These are phyloP conservation scores for Saitozyma podzolica DNA, from an alignment of 768 basidiomycete genomes.

Conservation along the genomic window DNA sequence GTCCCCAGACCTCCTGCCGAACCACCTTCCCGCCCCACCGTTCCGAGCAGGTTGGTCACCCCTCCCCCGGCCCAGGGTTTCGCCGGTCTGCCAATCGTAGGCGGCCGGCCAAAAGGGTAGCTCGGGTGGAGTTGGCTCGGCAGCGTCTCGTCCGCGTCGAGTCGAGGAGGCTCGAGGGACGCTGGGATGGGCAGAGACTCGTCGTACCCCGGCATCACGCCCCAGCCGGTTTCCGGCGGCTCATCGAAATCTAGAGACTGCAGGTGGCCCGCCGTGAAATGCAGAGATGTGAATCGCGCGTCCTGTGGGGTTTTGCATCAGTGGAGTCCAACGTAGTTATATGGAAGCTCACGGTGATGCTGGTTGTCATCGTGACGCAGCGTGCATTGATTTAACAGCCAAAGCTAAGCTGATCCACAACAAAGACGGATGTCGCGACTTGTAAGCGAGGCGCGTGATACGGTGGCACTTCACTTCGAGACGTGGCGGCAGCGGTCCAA, in stretches of 20 bases:
- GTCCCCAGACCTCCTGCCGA: background rate
- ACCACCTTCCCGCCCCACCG: conserved; percentile 14
- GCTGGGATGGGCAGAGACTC: conserved; percentile 37
- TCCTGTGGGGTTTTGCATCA: conserved; percentile 23
- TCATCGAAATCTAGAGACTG: conserved; percentile 34
- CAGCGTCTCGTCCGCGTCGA: conserved; percentile 43
- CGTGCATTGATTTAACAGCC: too few relatives aligned
- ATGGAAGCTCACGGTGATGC: conserved; percentile 25
- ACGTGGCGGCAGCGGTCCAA: too few relatives aligned
- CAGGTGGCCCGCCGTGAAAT: conserved; percentile 32
- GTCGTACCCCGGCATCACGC: conserved; percentile 47
- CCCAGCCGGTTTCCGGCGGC: conserved; percentile 45
- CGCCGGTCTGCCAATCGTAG: conserved; percentile 6
- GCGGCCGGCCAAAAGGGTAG: conserved; percentile 43
- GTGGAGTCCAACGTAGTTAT: background rate
- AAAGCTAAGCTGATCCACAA: too few relatives aligned
- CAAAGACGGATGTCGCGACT: too few relatives aligned
- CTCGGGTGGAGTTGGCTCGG: conserved; percentile 37
- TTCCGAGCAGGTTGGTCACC: conserved; percentile 34
- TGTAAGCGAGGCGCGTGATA: too few relatives aligned
- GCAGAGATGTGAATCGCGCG: conserved; percentile 42
- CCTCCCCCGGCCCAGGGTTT: conserved; percentile 8
- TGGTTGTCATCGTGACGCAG: conserved; percentile 27
- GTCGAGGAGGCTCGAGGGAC: conserved; percentile 37
- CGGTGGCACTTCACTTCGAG: too few relatives aligned